Base-by-base conservation (phyloP, 805 yeast genomes). In the Zygotorulaspora chibaensis region DNA sequence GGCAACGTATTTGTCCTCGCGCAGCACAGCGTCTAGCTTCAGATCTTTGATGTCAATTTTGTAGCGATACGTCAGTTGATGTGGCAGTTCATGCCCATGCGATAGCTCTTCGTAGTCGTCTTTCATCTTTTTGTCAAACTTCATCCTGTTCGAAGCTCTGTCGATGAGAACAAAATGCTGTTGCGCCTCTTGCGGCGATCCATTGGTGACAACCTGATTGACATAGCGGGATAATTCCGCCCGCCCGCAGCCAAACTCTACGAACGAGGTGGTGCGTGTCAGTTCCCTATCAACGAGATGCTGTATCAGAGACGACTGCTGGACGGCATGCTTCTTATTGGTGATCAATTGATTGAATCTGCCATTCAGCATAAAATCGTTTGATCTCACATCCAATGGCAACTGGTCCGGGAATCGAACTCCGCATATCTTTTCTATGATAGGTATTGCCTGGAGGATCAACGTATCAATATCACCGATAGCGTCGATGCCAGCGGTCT, bases 231-330 rank as follows among this genome's bases (percentile, higher is more conserved):
- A 76, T 18, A 89, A 72, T 59, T 90, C 96, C 1, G 87, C 96
- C 51, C 90, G 77, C 0, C 97, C 97, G 62, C 96, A 86, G 0
- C 97, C 97, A 70, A 87, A 88, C 64, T 89, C 97, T 25, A 84
- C 61, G 58, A 79, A 78, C 41, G 71, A 66, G 30, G 38, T 37
- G 33, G 42, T 50, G 46, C 38, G 48, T 49, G 34, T 44, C 51
- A 35, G 43, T 2, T 54, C 47, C 2, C 61, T 34, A 3, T 65
- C 60, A 18, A 73, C 69, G 56, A 89, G 62, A 50, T 84, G 84
- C 1, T 86, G 88, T 12, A 86, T 83, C 47, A 89, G 62, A 1
- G 95, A 84, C 0, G 89, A 75, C 62, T 89, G 97, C 61, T 89
- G 97, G 2, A 74, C 60, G 1, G 91, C 84, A 66, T 89, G 96